Evolutionary conservation across 2,329 filamentous ascomycete species (phyloP).

Genomic region (Pyrenochaeta sp.): DNA sequence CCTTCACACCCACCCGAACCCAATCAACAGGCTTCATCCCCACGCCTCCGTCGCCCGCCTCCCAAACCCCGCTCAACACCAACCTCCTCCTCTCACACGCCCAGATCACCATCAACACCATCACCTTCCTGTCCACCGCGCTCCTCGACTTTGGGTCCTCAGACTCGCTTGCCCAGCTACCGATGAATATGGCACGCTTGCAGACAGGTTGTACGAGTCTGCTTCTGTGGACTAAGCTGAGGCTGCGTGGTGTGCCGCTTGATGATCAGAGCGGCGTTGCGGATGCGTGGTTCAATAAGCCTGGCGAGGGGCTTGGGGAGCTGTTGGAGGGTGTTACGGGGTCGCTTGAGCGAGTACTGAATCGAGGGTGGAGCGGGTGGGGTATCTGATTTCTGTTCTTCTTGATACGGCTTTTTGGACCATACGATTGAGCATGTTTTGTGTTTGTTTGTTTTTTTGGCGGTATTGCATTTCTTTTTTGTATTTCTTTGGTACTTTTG

Average conservation of each 20-base stretch:
- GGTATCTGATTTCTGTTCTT: slow-evolving; percentile 24
- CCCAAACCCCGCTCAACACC: slow-evolving; percentile 10
- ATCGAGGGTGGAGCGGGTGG: slow-evolving; percentile 40
- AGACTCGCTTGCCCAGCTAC: slow-evolving; percentile 20
- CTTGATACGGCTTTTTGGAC: slow-evolving; percentile 1
- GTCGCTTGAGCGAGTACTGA: slow-evolving; percentile 39
- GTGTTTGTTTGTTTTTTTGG: slow-evolving; percentile 1
- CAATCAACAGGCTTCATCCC: slow-evolving; percentile 17
- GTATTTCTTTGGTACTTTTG: too few relatives aligned
- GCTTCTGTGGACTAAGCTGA: slow-evolving; percentile 43
- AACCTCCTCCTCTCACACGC: slow-evolving; percentile 18
- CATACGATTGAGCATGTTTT: too few relatives aligned
- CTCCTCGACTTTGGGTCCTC: slow-evolving; percentile 23
- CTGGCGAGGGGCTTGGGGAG: slow-evolving; percentile 36
- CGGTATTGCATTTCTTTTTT: slow-evolving; percentile 3
- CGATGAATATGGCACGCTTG: slow-evolving; percentile 28
- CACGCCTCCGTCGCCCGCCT: slow-evolving; percentile 24
- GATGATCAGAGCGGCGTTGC: slow-evolving; percentile 22
- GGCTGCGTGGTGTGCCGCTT: slow-evolving; percentile 26
- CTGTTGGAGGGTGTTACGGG: slow-evolving; percentile 36
- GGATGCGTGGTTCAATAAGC: slow-evolving; percentile 12
- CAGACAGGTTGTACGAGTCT: slow-evolving; percentile 39
- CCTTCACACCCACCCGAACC: slow-evolving; percentile 10
- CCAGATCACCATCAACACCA: slow-evolving; percentile 29
- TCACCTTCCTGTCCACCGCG: slow-evolving; percentile 35